Base-by-base conservation (phyloP, 331 rosid species). In the Quercus lobata region DNA sequence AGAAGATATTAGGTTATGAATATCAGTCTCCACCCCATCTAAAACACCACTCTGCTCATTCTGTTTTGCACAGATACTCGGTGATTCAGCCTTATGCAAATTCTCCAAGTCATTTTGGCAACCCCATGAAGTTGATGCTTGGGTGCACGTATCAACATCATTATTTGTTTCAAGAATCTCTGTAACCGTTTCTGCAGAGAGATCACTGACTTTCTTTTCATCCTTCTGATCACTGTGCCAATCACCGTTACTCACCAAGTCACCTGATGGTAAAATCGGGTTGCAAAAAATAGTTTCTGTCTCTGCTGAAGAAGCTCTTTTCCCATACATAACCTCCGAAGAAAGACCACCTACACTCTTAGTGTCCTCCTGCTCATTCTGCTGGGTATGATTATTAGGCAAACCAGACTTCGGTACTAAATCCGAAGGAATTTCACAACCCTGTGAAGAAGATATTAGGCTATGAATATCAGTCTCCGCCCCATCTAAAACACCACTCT, bases 291-390 rank as follows among this genome's bases (percentile, higher is more conserved):
- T 87, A 4, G 75, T 74, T 86, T 85, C 94, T 70, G 27, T 76
- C 82, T 81, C 79, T 71, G 71, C 77, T 55, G 80, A 76, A 82
- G 53, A 69, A 76, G 78, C 89, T 73, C 77, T 79, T 75, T 82
- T 86, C 76, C 57, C 74, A 32, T 78, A 77, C 49, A 72, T 76
- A 73, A 34, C 83, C 85, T 69, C 84, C 35, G 54, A 78, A 73
- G 75, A 80, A 57, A 86, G 74, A 69, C 75, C 86, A 69, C 65
- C 87, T 34, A 73, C 69, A 53, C 79, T 74, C 78, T 80, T 69
- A 73, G 77, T 17, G 56, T 81, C 87, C 84, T 76, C 91, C 87
- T 34, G 83, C 80, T 88, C 86, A 11, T 78, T 77, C 77, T 76
- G 71, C 62, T 70, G 89, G 81, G 65, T 29, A 81, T 63, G 85